Evolutionary conservation across 2,329 filamentous ascomycete genomes (phyloP).

Genomic region (Ophiostoma pallidulum): DNA sequence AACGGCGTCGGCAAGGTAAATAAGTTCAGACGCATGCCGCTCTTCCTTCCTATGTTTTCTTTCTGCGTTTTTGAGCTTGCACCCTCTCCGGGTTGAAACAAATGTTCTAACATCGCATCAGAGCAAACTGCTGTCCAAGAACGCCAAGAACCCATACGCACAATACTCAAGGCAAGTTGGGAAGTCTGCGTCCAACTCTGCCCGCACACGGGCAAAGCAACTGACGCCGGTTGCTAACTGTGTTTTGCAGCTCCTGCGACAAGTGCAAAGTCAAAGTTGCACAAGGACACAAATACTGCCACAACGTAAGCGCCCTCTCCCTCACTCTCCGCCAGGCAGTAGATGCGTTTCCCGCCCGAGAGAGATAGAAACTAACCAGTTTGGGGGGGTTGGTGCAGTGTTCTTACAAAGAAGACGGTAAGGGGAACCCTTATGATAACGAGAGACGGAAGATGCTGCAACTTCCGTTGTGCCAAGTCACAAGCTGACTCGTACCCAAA

Average conservation of each 20-base stretch:
- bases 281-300: conserved; percentile 50
- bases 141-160: conserved; percentile 57
- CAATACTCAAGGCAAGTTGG: conserved; percentile 41
- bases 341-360: rapidly evolving
- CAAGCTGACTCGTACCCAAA: neutral
- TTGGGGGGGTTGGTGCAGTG: too few species aligned
- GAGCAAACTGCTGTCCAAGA: conserved; percentile 56
- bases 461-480: too few species aligned
- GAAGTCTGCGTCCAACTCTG: neutral
- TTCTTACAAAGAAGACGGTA: conserved; percentile 53
- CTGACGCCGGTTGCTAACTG: neutral
- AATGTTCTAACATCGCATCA: conserved; percentile 20
- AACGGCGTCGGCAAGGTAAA: conserved; percentile 53
- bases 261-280: conserved; percentile 56
- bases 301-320: conserved; percentile 22
- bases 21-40: neutral
- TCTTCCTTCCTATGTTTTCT: too few species aligned
- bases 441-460: too few species aligned
- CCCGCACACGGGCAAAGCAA: too few species aligned
- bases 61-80: neutral
- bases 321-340: too few species aligned
- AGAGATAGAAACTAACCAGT: neutral
- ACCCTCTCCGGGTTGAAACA: too few species aligned
- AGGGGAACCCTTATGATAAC: conserved; percentile 20
- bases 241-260: conserved; percentile 36